phyloP scores from a whole-genome alignment of 306 rosid species.

The Sicyos edulis region DNA sequence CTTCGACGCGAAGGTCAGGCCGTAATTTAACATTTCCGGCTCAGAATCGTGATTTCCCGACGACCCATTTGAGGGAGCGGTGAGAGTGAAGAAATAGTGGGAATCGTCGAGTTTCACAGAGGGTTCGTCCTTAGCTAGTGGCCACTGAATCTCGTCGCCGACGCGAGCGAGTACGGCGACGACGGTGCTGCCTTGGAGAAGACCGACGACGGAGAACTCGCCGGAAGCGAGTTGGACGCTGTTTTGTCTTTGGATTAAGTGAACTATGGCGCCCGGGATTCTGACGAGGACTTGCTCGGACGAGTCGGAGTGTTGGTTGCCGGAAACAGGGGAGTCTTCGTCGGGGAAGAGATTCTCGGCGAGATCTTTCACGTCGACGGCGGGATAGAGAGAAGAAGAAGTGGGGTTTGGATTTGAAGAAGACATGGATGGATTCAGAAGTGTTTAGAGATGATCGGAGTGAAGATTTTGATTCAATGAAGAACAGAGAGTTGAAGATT shows the following conservation, averaged over 20 bases:
- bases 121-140: conserved; percentile 71
- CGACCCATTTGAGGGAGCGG: conserved; percentile 34
- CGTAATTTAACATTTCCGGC: conserved; percentile 53
- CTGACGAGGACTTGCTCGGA: conserved; percentile 43
- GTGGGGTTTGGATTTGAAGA: not conserved
- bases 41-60: conserved; percentile 13
- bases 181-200: conserved; percentile 42
- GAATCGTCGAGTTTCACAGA: conserved; percentile 65
- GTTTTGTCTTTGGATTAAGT: conserved; percentile 54
- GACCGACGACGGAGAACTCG: conserved; percentile 44
- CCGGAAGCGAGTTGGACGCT: conserved; percentile 79
- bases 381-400: conserved; percentile 41
- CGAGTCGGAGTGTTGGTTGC: conserved; percentile 20
- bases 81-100: conserved; percentile 66
- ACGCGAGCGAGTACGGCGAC: conserved; percentile 67
- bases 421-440: not conserved
- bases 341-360: conserved; percentile 44
- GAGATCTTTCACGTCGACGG: conserved; percentile 28
- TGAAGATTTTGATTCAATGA: not conserved
- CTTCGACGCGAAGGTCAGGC: conserved; percentile 53
- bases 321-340: conserved; percentile 28
- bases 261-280: conserved; percentile 60
- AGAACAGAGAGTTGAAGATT: not conserved
- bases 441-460: not conserved
- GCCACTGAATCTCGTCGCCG: conserved; percentile 68